Conservation (phyloP, 257 asterid genomes). For the Jasminum sambac region DNA sequence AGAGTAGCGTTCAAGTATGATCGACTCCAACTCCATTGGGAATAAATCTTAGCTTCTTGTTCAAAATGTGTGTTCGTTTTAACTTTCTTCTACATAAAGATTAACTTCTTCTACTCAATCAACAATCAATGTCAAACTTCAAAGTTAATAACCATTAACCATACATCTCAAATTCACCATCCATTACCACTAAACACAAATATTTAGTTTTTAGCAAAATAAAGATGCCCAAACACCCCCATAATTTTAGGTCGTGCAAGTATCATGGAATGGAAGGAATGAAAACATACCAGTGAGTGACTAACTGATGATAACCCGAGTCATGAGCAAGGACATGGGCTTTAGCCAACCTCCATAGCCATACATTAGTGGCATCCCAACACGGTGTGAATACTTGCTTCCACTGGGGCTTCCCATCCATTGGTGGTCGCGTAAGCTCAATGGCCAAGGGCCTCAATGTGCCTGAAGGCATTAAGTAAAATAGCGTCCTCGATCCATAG, state of each 20-base stretch:
- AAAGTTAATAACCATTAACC: too few species aligned
- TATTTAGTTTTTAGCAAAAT: too few species aligned
- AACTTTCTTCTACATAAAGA: too few species aligned
- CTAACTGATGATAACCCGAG: conserved; percentile 65
- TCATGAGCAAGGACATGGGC: conserved; percentile 76
- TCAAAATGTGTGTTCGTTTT: neutral
- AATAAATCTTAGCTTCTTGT: neutral
- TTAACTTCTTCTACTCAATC: too few species aligned
- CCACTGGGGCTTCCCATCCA: conserved; percentile 65
- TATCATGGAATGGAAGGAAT: too few species aligned
- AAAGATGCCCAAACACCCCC: too few species aligned
- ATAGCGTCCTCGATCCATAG: conserved; percentile 75
- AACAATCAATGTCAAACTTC: too few species aligned
- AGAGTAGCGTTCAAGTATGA: too few species aligned
- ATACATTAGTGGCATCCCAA: conserved; percentile 57
- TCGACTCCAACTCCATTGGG: neutral
- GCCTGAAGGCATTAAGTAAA: conserved; percentile 47
- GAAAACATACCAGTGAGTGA: conserved; percentile 67
- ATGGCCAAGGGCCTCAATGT: conserved; percentile 65
- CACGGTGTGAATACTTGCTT: conserved; percentile 40
- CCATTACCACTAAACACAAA: too few species aligned
- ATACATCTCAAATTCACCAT: too few species aligned
- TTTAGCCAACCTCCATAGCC: conserved; percentile 83
- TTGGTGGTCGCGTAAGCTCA: conserved; percentile 70
- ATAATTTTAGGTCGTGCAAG: too few species aligned